Evolutionary conservation across 192 early-diverging fungal genomes (phyloP).

Genomic region (Coemansia sp.): DNA sequence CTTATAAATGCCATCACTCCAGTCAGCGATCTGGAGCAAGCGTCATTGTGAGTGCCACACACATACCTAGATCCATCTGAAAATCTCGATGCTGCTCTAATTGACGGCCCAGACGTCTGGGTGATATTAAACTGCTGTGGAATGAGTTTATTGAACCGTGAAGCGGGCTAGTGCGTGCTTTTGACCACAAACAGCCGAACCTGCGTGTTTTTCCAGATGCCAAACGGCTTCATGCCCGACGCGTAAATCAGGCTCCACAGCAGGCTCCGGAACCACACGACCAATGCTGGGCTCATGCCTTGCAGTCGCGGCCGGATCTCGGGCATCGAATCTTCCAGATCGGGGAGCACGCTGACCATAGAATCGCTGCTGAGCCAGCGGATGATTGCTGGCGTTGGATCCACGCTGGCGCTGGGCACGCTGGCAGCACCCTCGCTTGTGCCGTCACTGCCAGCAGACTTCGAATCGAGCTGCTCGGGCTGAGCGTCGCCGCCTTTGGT

Average conservation of each 20-base stretch:
- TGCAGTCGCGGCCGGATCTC: constrained; percentile 56
- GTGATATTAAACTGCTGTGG: too few relatives aligned
- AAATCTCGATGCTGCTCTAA: too few relatives aligned
- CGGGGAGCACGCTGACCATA: constrained; percentile 26
- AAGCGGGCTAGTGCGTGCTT: not conserved
- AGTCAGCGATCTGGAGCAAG: too few relatives aligned
- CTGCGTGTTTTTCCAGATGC: constrained; percentile 64
- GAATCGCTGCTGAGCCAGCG: constrained; percentile 42
- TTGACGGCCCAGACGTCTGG: too few relatives aligned
- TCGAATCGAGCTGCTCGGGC: not conserved
- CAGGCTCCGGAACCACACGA: constrained; percentile 67
- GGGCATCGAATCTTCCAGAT: constrained; percentile 50
- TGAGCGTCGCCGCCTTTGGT: not conserved
- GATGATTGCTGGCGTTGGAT: constrained; percentile 48
- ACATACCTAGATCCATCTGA: too few relatives aligned
- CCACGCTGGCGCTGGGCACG: constrained; percentile 33
- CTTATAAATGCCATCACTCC: too few relatives aligned
- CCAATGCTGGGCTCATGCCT: constrained; percentile 56
- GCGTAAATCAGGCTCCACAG: constrained; percentile 70
- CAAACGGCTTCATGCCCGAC: constrained; percentile 53
- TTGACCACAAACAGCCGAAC: constrained; percentile 56
- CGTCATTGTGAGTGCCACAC: too few relatives aligned
- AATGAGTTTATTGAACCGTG: too few relatives aligned
- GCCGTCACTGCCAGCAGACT: not conserved
- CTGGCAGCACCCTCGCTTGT: constrained; percentile 4